Percentiles rank a stretch among this genome's conserved stretches.
These are phyloP conservation scores for Theobroma grandiflorum DNA, from an alignment of 441 rosid genomes.

Conservation along the genomic window DNA sequence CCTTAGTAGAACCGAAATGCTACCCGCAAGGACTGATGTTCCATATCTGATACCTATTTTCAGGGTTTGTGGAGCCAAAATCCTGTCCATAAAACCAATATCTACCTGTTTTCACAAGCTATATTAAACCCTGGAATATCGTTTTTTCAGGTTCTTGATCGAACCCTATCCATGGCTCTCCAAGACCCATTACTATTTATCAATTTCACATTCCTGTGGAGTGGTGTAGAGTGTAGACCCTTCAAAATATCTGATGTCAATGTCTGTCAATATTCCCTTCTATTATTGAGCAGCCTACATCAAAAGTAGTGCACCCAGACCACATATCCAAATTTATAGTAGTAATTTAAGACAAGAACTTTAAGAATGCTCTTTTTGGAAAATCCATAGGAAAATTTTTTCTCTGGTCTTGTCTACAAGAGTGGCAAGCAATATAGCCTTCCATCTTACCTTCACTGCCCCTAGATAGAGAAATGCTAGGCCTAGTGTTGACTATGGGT, in stretches of 20 bases:
- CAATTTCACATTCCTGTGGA: neutral
- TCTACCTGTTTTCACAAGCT: neutral
- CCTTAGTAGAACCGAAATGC: neutral
- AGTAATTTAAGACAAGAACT: neutral
- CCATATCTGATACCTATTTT: neutral
- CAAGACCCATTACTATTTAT: neutral
- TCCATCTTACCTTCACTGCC: constrained; percentile 1
- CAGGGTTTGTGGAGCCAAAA: neutral
- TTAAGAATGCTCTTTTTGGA: neutral
- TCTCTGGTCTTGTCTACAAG: neutral
- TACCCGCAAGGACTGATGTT: neutral
- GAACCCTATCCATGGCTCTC: constrained; percentile 9
- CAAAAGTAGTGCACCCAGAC: constrained; percentile 20
- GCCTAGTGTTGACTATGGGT: neutral
- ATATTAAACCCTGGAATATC: neutral
- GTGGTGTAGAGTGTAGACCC: neutral
- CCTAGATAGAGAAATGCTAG: neutral
- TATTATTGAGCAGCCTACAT: constrained; percentile 22
- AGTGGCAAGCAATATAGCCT: neutral
- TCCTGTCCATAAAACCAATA: neutral
- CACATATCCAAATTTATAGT: neutral
- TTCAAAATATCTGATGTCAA: constrained; percentile 16
- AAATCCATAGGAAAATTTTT: neutral
- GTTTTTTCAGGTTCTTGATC: constrained; percentile 6
- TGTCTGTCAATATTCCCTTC: constrained; percentile 23